These are phyloP conservation scores for Penicillium glabrum DNA, from an alignment of 2,329 filamentous ascomycete genomes.

Conservation along the genomic window DNA sequence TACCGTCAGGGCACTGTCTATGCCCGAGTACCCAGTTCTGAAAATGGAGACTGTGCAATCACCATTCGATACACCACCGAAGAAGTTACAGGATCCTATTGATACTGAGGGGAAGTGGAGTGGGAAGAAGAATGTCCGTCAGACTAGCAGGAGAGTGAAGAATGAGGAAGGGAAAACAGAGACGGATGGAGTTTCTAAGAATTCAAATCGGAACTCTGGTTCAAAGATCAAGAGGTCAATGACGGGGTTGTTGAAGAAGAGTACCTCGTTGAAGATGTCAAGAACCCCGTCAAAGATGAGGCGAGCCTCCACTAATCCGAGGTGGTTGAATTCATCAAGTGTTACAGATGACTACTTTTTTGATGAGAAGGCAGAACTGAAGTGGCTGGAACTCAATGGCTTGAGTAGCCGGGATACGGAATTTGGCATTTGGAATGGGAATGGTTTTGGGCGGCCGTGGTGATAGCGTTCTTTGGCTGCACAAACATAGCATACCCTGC, in stretches of 20 bases:
- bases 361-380: slow-evolving; percentile 10
- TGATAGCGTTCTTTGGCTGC: neutral
- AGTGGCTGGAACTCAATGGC: slow-evolving; percentile 17
- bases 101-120: slow-evolving; percentile 2
- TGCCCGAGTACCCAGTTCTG: slow-evolving; percentile 19
- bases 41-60: slow-evolving; percentile 18
- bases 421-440: neutral
- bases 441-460: slow-evolving; percentile 2
- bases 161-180: neutral
- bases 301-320: slow-evolving; percentile 1
- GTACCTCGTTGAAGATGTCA: slow-evolving; percentile 12
- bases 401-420: neutral
- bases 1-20: slow-evolving; percentile 2
- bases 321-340: slow-evolving; percentile 13
- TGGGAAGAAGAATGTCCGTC: neutral
- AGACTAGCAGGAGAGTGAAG: neutral
- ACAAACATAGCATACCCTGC: neutral
- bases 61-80: slow-evolving; percentile 7
- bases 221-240: slow-evolving; percentile 16
- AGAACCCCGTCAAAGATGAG: slow-evolving; percentile 11
- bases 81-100: slow-evolving; percentile 12
- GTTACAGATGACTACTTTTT: slow-evolving; percentile 10
- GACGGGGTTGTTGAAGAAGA: slow-evolving; percentile 9
- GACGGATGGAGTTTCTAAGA: neutral
- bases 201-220: neutral